Evolutionary conservation across 306 rosid species (phyloP).

Genomic region (Medicago lupulina): DNA sequence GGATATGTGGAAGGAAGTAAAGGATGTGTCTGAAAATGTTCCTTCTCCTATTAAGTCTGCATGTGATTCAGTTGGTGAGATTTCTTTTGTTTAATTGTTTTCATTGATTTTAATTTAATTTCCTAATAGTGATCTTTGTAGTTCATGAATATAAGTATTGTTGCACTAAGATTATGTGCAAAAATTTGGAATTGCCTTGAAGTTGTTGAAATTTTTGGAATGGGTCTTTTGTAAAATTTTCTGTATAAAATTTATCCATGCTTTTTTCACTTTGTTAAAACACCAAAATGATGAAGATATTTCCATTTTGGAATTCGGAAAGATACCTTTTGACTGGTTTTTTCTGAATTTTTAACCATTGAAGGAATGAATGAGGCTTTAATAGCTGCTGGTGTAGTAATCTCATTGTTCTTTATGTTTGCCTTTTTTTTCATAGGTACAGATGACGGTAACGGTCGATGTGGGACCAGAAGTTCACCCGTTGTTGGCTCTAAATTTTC

Average conservation of each 20-base stretch:
- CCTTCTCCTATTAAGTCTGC: constrained; percentile 54
- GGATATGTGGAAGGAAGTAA: constrained; percentile 79
- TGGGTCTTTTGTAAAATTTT: neutral
- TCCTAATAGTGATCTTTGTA: constrained; percentile 5
- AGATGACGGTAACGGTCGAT: constrained; percentile 58
- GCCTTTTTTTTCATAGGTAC: constrained; percentile 45
- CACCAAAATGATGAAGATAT: neutral
- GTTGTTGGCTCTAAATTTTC: constrained; percentile 53
- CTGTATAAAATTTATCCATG: neutral
- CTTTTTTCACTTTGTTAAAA: neutral
- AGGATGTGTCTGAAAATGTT: constrained; percentile 50
- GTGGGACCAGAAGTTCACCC: constrained; percentile 51
- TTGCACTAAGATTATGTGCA: constrained; percentile 8
- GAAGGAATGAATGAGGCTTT: constrained; percentile 12
- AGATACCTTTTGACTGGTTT: neutral
- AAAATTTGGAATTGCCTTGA: neutral
- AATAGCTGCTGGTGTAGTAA: constrained; percentile 13
- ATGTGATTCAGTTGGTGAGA: constrained; percentile 64
- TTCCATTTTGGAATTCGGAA: constrained; percentile 1
- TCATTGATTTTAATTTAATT: neutral
- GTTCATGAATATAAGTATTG: constrained; percentile 6
- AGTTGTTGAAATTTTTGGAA: neutral
- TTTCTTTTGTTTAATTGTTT: neutral
- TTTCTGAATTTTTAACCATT: neutral
- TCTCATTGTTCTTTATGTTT: constrained; percentile 33